Conservation (phyloP, 202 grass and related monocot genomes). For the Eragrostis tef region DNA sequence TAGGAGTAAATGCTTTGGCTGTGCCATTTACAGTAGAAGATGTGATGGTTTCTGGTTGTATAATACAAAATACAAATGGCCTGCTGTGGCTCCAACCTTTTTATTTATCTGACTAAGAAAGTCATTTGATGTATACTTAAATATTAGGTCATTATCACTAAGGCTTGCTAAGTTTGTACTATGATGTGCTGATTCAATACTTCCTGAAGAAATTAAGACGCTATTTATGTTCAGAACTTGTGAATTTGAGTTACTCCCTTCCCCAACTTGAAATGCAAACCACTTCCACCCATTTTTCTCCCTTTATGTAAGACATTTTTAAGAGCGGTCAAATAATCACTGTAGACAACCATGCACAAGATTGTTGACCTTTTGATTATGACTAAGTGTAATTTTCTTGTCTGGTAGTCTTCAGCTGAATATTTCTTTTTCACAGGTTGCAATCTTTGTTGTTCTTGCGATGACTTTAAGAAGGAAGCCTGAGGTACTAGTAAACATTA, state of each 20-base stretch:
- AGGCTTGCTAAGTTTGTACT: background rate
- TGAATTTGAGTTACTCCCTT: background rate
- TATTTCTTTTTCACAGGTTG: conserved; percentile 61
- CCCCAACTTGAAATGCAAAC: background rate
- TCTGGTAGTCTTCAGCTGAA: too few relatives aligned
- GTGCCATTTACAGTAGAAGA: background rate
- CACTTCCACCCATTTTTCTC: background rate
- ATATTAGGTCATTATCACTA: background rate
- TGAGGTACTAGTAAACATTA: conserved; percentile 61
- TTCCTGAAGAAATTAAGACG: background rate
- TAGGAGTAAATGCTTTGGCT: background rate
- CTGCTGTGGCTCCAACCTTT: background rate
- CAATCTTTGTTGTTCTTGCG: conserved; percentile 90
- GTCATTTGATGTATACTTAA: background rate
- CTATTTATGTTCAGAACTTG: background rate
- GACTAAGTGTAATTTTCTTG: too few relatives aligned
- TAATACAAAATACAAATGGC: background rate
- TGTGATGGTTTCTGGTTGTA: conserved; percentile 13
- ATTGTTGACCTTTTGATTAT: conserved; percentile 4
- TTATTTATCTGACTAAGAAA: background rate
- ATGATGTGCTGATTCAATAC: background rate
- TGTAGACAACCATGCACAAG: too few relatives aligned
- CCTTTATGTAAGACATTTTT: background rate
- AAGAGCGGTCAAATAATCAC: conserved; percentile 16
- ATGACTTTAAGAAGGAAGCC: conserved; percentile 90